Base-by-base conservation (phyloP, 192 early-diverging fungal genomes). In the Backusella luteola region DNA sequence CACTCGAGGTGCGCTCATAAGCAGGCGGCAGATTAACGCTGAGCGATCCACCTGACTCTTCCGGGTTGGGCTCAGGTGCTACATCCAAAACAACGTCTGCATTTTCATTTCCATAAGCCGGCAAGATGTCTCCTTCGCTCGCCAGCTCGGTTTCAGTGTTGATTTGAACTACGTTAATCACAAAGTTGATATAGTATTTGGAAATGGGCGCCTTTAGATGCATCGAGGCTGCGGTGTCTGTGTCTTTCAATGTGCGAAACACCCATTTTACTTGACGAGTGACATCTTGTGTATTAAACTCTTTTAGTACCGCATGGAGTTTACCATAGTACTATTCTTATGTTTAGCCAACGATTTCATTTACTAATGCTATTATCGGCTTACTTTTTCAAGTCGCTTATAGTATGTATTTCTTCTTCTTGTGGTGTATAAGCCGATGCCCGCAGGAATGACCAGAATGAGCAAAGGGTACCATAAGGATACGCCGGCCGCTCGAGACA, bases 381-480 rank as follows among this genome's bases (percentile, higher is more conserved):
- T 41, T 75, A 68, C 74, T 11, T 41, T 67, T 23, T 23, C 36
- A 29, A 75, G 14, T 4, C 52, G 52, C 34, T 42, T 63, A 7
- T 67, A 67, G 34, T 75, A 67, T 23, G 15, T 11, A 0, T 19
- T 42, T 68, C 74, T 63, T 75, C 74, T 68, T 21, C 66, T 14
- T 7, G 74, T 67, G 1, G 66, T 67, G 34, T 38, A 39, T 34
- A 66, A 49, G 1, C 36, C 66, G 9, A 75, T 75, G 26, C 67
- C 2, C 4, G 73, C 73, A 39, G 77, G 77, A 17, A 79, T 36
- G 6, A 74, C 12, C 6, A 79, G 49, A 6, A 79, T 52, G 17
- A 74, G 34, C 34, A 79, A 34, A 15, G 77, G 77, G 44, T 79
- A 79, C 73, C 72, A 74, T 41, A 79, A 63, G 12, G 77, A 79